Conservation (phyloP, 192 early-diverging fungal genomes). For the Rhizoclosmatium globosum region DNA sequence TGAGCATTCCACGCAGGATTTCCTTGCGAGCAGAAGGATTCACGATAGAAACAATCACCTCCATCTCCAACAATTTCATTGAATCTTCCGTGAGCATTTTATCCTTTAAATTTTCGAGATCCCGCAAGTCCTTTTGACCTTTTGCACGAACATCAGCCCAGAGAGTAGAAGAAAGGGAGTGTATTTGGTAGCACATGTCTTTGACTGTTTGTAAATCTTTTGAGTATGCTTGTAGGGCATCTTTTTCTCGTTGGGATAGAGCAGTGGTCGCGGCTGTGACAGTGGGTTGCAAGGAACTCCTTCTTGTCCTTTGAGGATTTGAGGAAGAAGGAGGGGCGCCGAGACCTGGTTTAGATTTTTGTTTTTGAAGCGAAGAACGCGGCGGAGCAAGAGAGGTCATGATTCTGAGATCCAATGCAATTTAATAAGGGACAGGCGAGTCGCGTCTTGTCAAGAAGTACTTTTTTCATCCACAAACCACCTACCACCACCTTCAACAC, state of each 20-base stretch:
- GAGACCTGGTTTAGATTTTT: no score
- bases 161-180: slow-evolving; percentile 25
- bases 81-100: slow-evolving; percentile 56
- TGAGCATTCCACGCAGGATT: slow-evolving; percentile 50
- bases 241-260: not conserved
- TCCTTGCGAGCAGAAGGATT: slow-evolving; percentile 54
- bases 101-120: slow-evolving; percentile 51
- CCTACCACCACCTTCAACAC: no score
- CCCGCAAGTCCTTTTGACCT: slow-evolving; percentile 38
- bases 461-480: no score
- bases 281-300: not conserved
- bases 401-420: no score
- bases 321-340: no score
- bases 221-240: not conserved
- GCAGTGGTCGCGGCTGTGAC: not conserved
- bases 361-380: no score
- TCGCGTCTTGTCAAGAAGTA: no score
- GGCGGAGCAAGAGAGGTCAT: no score
- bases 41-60: slow-evolving; percentile 61
- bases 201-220: slow-evolving; percentile 36
- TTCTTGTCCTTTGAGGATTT: no score
- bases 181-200: slow-evolving; percentile 47
- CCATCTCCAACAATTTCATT: slow-evolving; percentile 56
- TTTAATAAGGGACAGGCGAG: no score
- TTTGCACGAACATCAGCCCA: slow-evolving; percentile 31